Percentiles rank a stretch among this genome's conserved stretches.
Conservation (phyloP, 768 basidiomycete species). For the Cyclocybe aegerita region DNA sequence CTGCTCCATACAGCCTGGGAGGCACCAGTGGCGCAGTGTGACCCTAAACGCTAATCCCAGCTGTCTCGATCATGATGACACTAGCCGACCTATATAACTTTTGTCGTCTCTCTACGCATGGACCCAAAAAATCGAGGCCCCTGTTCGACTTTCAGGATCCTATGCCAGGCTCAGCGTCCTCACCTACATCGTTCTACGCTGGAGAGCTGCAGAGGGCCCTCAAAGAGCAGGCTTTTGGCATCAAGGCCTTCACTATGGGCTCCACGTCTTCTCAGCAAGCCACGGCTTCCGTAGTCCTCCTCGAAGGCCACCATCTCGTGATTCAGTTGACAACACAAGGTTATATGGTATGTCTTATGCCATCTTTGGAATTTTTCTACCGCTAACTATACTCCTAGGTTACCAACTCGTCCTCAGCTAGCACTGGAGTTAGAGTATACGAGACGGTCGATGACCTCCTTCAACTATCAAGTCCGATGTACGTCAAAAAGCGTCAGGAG, state of each 20-base stretch:
- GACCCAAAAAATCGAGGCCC: slow-evolving; percentile 12
- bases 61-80: slow-evolving; percentile 21
- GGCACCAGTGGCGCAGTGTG: slow-evolving; percentile 18
- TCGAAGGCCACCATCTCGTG: slow-evolving; percentile 51
- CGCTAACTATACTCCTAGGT: slow-evolving; percentile 12
- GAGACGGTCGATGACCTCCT: slow-evolving; percentile 65
- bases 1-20: slow-evolving; percentile 18
- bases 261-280: slow-evolving; percentile 45
- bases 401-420: neutral
- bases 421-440: slow-evolving; percentile 24
- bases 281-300: slow-evolving; percentile 48
- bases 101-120: slow-evolving; percentile 17
- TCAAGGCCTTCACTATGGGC: slow-evolving; percentile 44
- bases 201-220: slow-evolving; percentile 56
- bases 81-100: slow-evolving; percentile 26
- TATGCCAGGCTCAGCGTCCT: slow-evolving; percentile 14
- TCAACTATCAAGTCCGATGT: slow-evolving; percentile 53
- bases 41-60: slow-evolving; percentile 16
- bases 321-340: slow-evolving; percentile 54
- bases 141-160: slow-evolving; percentile 8
- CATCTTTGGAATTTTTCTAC: neutral
- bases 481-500: slow-evolving; percentile 45
- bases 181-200: slow-evolving; percentile 35
- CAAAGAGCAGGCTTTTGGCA: slow-evolving; percentile 57
- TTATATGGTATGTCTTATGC: slow-evolving; percentile 45